Evolutionary conservation across 2,329 filamentous ascomycete genomes (phyloP), one percentile per base, ranked within the genome.

Genomic region (Aureobasidium sp.): DNA sequence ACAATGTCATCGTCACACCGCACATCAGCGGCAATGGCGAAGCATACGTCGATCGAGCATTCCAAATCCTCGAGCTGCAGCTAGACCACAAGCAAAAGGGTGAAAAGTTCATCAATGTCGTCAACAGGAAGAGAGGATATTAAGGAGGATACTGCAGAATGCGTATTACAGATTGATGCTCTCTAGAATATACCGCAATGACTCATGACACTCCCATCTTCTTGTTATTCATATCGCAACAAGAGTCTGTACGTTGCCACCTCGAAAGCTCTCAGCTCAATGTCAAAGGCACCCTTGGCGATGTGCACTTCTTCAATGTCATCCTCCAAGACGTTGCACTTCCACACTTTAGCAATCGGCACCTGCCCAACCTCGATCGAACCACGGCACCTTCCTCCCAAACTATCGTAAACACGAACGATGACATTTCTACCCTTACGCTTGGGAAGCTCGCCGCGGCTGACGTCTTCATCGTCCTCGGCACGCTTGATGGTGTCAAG

Each of bases 401-500:
- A 77, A 64, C 88, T 88, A 73, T 99, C 94, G 71, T 95, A 99
- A 22, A 97, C 81, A 1, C 94, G 83, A 63, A 97, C 67, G 64
- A 99, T 87, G 51, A 97, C 82, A 72, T 89, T 95, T 73, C 84
- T 84, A 0, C 90, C 91, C 68, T 84, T 83, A 62, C 89, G 84
- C 27, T 51, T 58, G 3, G 84, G 82, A 36, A 93, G 76, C 56
- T 80, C 79, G 15, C 78, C 73, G 31, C 77, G 73, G 34, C 73
- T 76, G 3, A 91, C 78, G 59, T 80, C 80, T 44, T 76, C 77
- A 58, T 82, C 80, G 63, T 82, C 79, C 67, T 82, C 80, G 22
- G 90, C 94, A 62, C 94, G 87, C 82, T 99, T 99, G 74, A 99
- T 82, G 0, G 87, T 88, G 72, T 99, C 94, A 0, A 99, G 79